Percentiles rank a stretch among this genome's conserved stretches.
phyloP scores from a whole-genome alignment of 2,329 filamentous ascomycete species.

The Cyphellophora europaea region DNA sequence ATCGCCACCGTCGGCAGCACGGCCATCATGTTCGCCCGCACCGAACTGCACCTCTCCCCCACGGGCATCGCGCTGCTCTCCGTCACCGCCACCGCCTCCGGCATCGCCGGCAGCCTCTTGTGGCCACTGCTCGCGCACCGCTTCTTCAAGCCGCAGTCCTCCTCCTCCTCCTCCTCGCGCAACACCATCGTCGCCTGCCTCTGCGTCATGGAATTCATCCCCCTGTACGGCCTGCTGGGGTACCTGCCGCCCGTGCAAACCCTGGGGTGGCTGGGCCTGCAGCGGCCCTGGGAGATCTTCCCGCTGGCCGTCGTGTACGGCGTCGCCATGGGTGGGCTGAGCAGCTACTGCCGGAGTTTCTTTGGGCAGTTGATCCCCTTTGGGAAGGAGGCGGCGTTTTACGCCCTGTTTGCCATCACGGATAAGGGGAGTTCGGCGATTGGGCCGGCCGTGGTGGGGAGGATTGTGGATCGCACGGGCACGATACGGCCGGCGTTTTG shows the following conservation, averaged over 20 bases:
- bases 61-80: conserved; percentile 78
- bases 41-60: conserved; percentile 71
- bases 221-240: conserved; percentile 74
- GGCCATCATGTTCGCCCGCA: conserved; percentile 86
- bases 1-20: conserved; percentile 87
- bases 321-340: conserved; percentile 74
- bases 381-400: conserved; percentile 85
- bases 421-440: conserved; percentile 89
- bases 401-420: conserved; percentile 86
- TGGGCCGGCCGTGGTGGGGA: conserved; percentile 79
- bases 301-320: conserved; percentile 78
- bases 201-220: conserved; percentile 78
- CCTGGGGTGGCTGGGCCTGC: conserved; percentile 68
- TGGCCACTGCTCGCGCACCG: conserved; percentile 68
- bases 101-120: conserved; percentile 72
- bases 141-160: too few species aligned
- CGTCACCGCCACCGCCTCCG: conserved; percentile 72
- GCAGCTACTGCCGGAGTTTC: conserved; percentile 76
- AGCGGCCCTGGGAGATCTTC: conserved; percentile 90
- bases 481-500: conserved; percentile 76
- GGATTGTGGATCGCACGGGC: conserved; percentile 70
- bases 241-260: conserved; percentile 67
- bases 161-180: conserved; percentile 39
- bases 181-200: conserved; percentile 79
- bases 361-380: conserved; percentile 84